A percentile compares a stretch with the other conserved stretches of the same genome.
Conservation (phyloP, 139 green algal species). For the Trebouxia sp. region DNA sequence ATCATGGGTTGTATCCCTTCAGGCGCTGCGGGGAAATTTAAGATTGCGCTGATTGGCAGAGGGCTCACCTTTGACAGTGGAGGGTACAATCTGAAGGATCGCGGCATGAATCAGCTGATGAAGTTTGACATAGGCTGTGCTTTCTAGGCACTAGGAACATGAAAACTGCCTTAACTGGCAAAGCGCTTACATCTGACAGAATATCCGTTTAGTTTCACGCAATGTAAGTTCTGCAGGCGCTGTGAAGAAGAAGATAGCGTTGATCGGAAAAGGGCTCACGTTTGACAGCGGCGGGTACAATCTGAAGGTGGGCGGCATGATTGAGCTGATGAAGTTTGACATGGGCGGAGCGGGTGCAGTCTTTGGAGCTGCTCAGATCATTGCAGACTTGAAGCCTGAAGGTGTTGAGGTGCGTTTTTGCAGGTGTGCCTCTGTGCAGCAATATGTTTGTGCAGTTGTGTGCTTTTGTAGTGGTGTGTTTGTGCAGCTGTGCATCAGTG, state of each 20-base stretch:
- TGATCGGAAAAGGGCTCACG: constrained; percentile 89
- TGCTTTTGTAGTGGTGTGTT: no score
- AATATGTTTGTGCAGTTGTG: no score
- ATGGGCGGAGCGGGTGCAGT: constrained; percentile 83
- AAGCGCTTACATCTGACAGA: neutral
- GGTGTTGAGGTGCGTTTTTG: constrained; percentile 59
- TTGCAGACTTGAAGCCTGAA: constrained; percentile 68
- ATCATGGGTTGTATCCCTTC: no score
- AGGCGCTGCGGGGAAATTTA: constrained; percentile 57
- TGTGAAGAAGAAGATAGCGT: constrained; percentile 65
- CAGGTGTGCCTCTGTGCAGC: no score
- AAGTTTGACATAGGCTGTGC: constrained; percentile 88
- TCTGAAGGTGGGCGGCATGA: constrained; percentile 95
- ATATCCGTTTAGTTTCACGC: no score
- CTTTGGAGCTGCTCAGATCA: constrained; percentile 79
- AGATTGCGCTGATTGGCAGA: constrained; percentile 88
- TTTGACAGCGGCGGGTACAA: constrained; percentile 97
- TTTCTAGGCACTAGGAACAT: neutral
- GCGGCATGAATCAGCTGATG: constrained; percentile 94
- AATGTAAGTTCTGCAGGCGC: constrained; percentile 27
- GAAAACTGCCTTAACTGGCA: neutral
- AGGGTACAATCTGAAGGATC: constrained; percentile 98
- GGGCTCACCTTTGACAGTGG: constrained; percentile 83
- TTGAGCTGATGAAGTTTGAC: constrained; percentile 94
- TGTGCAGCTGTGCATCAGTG: no score